These are phyloP conservation scores for Stachybotrys elegans DNA, from an alignment of 2,329 filamentous ascomycete genomes.

Conservation along the genomic window DNA sequence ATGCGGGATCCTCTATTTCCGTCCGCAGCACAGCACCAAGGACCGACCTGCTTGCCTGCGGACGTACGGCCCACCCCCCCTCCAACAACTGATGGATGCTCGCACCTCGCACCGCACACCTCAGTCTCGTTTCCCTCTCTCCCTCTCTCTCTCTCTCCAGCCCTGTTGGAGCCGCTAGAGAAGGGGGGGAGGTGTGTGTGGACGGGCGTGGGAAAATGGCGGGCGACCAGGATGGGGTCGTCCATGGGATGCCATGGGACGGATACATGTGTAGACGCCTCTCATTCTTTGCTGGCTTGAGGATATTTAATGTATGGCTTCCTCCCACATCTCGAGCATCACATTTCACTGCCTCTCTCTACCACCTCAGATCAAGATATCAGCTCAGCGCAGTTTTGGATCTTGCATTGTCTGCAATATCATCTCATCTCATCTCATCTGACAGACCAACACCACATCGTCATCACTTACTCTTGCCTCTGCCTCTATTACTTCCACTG, in stretches of 20 bases:
- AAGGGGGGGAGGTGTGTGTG: background rate
- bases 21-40: background rate
- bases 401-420: too few species aligned
- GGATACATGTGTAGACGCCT: background rate
- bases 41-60: too few species aligned
- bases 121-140: constrained; percentile 1
- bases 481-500: background rate
- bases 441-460: too few species aligned
- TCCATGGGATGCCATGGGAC: background rate
- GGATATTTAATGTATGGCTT: constrained; percentile 27
- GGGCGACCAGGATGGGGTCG: background rate
- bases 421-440: too few species aligned
- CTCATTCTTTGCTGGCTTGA: constrained; percentile 12
- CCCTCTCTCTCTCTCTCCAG: background rate
- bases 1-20: background rate
- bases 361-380: too few species aligned
- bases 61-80: background rate
- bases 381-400: background rate
- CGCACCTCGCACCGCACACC: too few species aligned
- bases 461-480: background rate
- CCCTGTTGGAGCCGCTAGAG: background rate
- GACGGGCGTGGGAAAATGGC: too few species aligned
- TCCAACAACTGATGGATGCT: too few species aligned
- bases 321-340: constrained; percentile 20
- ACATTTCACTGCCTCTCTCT: too few species aligned